Evolutionary conservation across 2,329 filamentous ascomycete species (phyloP).

Genomic region (Diplodia corticola): DNA sequence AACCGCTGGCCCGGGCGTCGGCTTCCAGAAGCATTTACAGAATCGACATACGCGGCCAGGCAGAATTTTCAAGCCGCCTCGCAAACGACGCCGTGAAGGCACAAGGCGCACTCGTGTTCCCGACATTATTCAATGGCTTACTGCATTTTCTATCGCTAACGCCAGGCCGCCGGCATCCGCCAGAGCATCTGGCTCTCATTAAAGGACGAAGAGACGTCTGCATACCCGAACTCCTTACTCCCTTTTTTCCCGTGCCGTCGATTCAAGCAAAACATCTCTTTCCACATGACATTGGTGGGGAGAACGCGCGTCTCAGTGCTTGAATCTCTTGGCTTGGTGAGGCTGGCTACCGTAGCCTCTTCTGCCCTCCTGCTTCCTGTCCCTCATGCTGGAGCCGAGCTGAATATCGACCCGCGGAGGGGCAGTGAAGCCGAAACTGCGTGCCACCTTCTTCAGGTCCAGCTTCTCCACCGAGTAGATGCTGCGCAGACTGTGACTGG

Average conservation of each 20-base stretch:
- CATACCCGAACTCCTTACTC: slow-evolving; percentile 4
- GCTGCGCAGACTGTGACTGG: slow-evolving; percentile 77
- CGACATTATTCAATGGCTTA: background rate
- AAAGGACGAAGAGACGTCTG: background rate
- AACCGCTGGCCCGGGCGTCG: background rate
- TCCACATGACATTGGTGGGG: no score
- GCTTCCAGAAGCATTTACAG: background rate
- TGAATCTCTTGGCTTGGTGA: slow-evolving; percentile 56
- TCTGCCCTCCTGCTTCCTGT: slow-evolving; percentile 65
- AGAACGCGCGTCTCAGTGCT: background rate
- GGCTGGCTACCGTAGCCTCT: slow-evolving; percentile 79
- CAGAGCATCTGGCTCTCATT: background rate
- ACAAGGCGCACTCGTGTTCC: background rate
- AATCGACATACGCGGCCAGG: background rate
- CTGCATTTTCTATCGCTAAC: background rate
- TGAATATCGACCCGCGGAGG: slow-evolving; percentile 79
- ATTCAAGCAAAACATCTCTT: background rate
- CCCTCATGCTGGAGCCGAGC: slow-evolving; percentile 74
- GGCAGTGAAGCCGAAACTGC: slow-evolving; percentile 76
- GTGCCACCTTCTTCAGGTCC: slow-evolving; percentile 80
- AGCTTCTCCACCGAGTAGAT: slow-evolving; percentile 83
- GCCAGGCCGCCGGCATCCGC: background rate
- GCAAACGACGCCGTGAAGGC: background rate
- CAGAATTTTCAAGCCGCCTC: background rate
- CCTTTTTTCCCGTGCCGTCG: background rate